Conservation (phyloP, 495 filamentous ascomycete genomes). For the Cercophora samala region DNA sequence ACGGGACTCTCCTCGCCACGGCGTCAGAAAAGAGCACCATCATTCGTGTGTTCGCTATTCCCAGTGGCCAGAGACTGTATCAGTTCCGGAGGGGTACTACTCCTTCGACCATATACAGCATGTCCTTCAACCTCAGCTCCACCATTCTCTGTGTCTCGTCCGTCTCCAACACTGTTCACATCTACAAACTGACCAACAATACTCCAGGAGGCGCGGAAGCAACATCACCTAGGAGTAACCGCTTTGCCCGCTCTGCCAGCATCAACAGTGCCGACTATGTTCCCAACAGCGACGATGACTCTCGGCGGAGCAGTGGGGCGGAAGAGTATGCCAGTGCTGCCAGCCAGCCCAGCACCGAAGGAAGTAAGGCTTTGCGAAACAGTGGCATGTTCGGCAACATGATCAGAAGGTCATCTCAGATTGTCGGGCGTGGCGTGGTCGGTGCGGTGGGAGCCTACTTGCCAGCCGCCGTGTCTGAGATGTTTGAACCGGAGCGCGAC, state of each 20-base stretch:
- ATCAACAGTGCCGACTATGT: conserved; percentile 46
- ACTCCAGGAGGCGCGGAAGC: conserved; percentile 18
- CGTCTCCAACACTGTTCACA: conserved; percentile 93
- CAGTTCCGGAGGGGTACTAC: conserved; percentile 94
- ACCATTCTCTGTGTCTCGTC: conserved; percentile 94
- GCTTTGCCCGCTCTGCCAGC: conserved; percentile 27
- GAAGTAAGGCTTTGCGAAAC: conserved; percentile 38
- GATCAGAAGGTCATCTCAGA: conserved; percentile 93
- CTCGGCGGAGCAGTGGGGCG: conserved; percentile 38
- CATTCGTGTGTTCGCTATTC: conserved; percentile 89
- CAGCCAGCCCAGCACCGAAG: conserved; percentile 24
- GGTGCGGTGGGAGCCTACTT: conserved; percentile 88
- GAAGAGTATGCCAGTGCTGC: conserved; percentile 23
- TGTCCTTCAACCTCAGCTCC: conserved; percentile 97
- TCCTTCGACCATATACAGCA: conserved; percentile 91
- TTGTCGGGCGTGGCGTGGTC: conserved; percentile 85
- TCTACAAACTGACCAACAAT: conserved; percentile 66
- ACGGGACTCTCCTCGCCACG: conserved; percentile 90
- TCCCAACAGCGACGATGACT: conserved; percentile 30
- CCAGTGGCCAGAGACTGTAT: conserved; percentile 83
- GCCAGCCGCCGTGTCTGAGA: conserved; percentile 86
- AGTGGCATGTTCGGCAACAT: conserved; percentile 76
- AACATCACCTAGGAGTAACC: conserved; percentile 19
- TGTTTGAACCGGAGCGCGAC: conserved; percentile 94
- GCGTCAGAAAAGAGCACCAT: conserved; percentile 97